phyloP scores from a whole-genome alignment of 345 rosid genomes.

The Sapria himalayana region DNA sequence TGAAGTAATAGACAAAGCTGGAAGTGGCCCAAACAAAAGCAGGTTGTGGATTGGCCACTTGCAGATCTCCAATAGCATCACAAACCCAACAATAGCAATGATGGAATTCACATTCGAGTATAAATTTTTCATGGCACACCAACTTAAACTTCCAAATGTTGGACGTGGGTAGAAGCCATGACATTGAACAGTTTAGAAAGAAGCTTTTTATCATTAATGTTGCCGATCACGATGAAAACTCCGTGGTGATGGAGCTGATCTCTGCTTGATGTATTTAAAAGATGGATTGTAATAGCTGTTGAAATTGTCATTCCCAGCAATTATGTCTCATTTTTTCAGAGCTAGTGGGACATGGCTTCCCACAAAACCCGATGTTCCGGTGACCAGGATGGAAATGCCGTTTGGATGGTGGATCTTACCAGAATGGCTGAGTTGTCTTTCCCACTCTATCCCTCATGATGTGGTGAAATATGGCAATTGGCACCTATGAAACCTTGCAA shows the following conservation, averaged over 20 bases:
- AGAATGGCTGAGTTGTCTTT: constrained; percentile 41
- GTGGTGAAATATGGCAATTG: constrained; percentile 42
- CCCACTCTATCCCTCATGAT: constrained; percentile 61
- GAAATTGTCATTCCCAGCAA: constrained; percentile 56
- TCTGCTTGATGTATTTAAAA: constrained; percentile 27
- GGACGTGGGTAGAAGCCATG: constrained; percentile 61
- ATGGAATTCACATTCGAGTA: constrained; percentile 50
- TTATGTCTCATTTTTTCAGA: constrained; percentile 47
- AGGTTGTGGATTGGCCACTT: constrained; percentile 60
- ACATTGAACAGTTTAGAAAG: constrained; percentile 45
- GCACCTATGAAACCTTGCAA: constrained; percentile 60
- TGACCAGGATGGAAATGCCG: constrained; percentile 52
- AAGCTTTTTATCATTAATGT: constrained; percentile 38
- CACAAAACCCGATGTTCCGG: constrained; percentile 70
- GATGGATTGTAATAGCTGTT: constrained; percentile 61
- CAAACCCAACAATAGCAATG: constrained; percentile 57
- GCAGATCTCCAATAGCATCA: constrained; percentile 43
- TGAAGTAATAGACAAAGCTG: constrained; percentile 59
- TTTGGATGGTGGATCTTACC: constrained; percentile 44
- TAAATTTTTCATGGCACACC: constrained; percentile 75
- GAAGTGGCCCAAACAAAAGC: constrained; percentile 72
- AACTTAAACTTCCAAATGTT: constrained; percentile 81
- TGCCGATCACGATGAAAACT: constrained; percentile 43
- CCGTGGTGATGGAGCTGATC: constrained; percentile 20
- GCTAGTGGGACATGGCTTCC: constrained; percentile 54